These are phyloP conservation scores for Paramecium pentaurelia DNA, from an alignment of 73 alveolate genomes.

Conservation along the genomic window DNA sequence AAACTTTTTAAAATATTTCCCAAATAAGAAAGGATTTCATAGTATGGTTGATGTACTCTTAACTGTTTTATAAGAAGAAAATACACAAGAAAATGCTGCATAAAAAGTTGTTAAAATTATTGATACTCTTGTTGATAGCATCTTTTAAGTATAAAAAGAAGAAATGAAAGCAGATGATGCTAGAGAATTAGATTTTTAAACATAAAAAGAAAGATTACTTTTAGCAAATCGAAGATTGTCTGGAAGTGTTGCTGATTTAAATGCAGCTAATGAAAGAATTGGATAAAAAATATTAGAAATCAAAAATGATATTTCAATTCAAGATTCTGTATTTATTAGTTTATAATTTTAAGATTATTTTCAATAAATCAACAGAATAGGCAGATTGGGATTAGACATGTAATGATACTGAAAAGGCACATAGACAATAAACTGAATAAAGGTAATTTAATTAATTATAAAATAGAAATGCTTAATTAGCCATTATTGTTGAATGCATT, in stretches of 20 bases:
- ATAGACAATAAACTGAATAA: background rate
- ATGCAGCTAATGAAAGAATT: background rate
- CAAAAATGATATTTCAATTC: background rate
- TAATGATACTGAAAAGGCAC: background rate
- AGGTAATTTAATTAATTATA: background rate
- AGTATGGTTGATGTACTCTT: background rate
- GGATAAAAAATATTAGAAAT: background rate
- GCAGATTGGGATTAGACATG: constrained; percentile 28
- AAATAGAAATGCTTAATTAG: background rate
- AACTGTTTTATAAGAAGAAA: background rate
- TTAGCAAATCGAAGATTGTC: constrained; percentile 19
- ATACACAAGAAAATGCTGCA: background rate
- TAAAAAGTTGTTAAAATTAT: background rate
- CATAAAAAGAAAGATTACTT: background rate
- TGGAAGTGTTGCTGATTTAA: constrained; percentile 3
- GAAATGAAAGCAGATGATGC: constrained; percentile 39
- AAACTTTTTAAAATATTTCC: background rate
- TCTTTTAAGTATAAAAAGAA: constrained; percentile 5
- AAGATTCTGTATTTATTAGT: background rate
- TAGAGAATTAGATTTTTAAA: constrained; percentile 8
- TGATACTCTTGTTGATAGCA: constrained; percentile 24
- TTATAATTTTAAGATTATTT: background rate
- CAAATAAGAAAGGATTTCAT: constrained; percentile 12
- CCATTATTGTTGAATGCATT: background rate
- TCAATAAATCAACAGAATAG: background rate